These are phyloP conservation scores for Parsonsia alboflavescens DNA, from an alignment of 257 asterid genomes.

Conservation along the genomic window DNA sequence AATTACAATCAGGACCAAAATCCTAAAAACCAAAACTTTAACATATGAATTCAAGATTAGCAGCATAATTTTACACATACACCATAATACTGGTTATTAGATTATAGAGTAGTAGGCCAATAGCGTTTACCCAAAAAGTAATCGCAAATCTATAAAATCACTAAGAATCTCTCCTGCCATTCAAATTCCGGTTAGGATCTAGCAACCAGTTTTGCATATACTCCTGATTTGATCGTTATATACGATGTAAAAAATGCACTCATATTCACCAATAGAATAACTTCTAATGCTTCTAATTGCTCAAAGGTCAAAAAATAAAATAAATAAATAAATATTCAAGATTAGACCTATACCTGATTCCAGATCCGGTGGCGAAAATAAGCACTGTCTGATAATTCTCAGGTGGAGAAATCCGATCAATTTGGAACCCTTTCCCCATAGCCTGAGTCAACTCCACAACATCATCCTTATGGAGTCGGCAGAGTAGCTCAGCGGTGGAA, in stretches of 20 bases:
- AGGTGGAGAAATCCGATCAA: conserved; percentile 63
- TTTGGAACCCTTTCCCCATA: conserved; percentile 74
- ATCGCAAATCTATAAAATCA: neutral
- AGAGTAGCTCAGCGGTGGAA: conserved; percentile 78
- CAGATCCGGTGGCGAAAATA: conserved; percentile 93
- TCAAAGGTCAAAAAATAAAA: neutral
- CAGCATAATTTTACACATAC: neutral
- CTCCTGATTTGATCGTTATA: neutral
- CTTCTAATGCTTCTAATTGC: neutral
- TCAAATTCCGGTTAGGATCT: neutral
- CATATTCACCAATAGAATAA: neutral
- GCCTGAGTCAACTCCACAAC: conserved; percentile 65
- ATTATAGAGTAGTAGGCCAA: too few relatives aligned
- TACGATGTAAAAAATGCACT: neutral
- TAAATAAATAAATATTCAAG: too few relatives aligned
- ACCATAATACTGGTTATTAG: neutral
- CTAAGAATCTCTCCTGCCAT: neutral
- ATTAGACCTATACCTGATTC: conserved; percentile 45
- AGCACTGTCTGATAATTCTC: conserved; percentile 61
- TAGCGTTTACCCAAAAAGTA: too few relatives aligned
- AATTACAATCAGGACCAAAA: neutral
- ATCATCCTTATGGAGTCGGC: conserved; percentile 66
- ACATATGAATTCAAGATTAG: neutral
- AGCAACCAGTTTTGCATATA: neutral
- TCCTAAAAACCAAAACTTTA: neutral